Conservation (phyloP, 1,139 yeast species). For the Nadsonia commutata region DNA sequence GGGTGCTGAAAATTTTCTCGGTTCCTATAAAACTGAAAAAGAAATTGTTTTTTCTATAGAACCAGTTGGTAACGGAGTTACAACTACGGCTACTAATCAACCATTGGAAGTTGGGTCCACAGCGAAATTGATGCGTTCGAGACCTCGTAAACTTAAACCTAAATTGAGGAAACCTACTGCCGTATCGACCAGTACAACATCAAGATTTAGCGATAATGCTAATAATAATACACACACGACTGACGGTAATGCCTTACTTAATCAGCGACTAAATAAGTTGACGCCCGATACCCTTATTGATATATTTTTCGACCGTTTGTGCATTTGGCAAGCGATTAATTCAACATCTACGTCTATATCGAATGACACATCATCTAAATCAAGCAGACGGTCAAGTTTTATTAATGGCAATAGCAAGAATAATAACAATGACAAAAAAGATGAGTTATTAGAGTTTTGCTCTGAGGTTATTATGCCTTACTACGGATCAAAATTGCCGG, state of each 20-base stretch:
- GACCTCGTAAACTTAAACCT: background rate
- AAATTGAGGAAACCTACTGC: background rate
- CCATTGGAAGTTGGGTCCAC: background rate
- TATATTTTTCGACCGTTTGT: background rate
- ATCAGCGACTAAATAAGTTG: background rate
- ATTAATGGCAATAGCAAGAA: too few relatives aligned
- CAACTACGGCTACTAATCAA: too few relatives aligned
- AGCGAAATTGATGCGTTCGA: background rate
- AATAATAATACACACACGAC: background rate
- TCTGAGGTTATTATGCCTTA: background rate
- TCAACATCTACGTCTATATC: background rate
- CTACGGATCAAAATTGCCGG: background rate
- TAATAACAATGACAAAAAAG: background rate
- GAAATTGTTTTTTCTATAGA: too few relatives aligned
- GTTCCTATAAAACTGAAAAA: too few relatives aligned
- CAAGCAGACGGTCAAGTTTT: too few relatives aligned
- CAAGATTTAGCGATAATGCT: background rate
- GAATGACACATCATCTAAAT: too few relatives aligned
- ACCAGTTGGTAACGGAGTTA: too few relatives aligned
- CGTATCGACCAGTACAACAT: background rate
- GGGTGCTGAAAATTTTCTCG: too few relatives aligned
- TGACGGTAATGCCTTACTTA: background rate
- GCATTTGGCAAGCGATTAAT: background rate
- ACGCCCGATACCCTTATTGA: background rate
- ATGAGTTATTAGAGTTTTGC: background rate